Conservation (phyloP, 2,329 filamentous ascomycete genomes). For the Scedosporium minutisporum region DNA sequence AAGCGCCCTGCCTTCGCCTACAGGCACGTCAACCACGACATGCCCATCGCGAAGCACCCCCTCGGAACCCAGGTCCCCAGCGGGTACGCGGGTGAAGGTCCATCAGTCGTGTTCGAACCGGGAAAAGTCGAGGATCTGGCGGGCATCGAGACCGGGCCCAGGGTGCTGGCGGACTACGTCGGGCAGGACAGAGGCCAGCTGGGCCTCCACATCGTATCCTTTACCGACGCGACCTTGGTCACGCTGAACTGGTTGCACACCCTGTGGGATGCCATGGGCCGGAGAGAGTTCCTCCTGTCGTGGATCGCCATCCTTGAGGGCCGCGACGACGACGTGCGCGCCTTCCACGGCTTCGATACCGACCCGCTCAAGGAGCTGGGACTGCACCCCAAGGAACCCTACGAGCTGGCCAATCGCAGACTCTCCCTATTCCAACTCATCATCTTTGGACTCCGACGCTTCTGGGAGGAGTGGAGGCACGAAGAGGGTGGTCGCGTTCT, state of each 20-base stretch:
- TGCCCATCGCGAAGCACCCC: constrained; percentile 28
- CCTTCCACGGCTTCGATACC: constrained; percentile 13
- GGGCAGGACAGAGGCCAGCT: constrained; percentile 33
- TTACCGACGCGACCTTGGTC: constrained; percentile 39
- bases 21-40: constrained; percentile 25
- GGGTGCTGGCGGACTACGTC: constrained; percentile 28
- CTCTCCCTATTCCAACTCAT: constrained; percentile 19
- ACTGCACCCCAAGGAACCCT: not conserved
- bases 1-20: constrained; percentile 29
- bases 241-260: constrained; percentile 36
- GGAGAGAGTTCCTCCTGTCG: constrained; percentile 27
- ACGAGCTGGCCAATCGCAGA: constrained; percentile 11
- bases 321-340: constrained; percentile 28
- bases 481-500: constrained; percentile 14
- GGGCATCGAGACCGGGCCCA: constrained; percentile 3
- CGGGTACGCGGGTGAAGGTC: not conserved
- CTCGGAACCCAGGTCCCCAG: constrained; percentile 17
- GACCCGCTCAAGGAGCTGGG: not conserved
- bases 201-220: constrained; percentile 36
- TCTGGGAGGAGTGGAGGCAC: constrained; percentile 13
- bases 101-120: not conserved
- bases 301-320: constrained; percentile 38
- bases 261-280: constrained; percentile 35
- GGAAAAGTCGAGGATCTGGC: not conserved
- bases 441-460: constrained; percentile 18